phyloP scores from a whole-genome alignment of 2,329 filamentous ascomycete species.

The Fusarium concolor region DNA sequence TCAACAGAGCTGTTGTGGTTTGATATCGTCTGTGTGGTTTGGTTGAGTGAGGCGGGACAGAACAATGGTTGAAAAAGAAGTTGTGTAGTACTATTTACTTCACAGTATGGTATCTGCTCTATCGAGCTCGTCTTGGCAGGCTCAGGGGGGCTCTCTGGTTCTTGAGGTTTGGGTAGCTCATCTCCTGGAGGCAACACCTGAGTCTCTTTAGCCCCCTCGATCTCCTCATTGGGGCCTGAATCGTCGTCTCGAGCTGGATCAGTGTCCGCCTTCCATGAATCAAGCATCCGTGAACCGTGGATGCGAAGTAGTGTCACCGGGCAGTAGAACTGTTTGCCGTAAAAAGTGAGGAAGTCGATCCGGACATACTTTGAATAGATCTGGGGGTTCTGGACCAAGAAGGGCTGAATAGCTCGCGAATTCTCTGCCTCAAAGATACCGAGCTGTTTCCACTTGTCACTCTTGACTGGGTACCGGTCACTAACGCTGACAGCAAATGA shows the following conservation, averaged over 20 bases:
- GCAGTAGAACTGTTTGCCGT: constrained; percentile 96
- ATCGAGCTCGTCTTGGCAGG: not conserved
- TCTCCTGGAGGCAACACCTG: constrained; percentile 17
- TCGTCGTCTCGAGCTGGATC: constrained; percentile 72
- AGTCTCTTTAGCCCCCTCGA: constrained; percentile 28
- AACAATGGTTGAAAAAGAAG: constrained; percentile 20
- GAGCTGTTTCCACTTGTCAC: constrained; percentile 89
- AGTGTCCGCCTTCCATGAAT: constrained; percentile 77
- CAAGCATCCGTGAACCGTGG: constrained; percentile 95
- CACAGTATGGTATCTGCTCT: constrained; percentile 21
- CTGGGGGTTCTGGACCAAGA: constrained; percentile 90
- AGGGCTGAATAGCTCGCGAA: constrained; percentile 92
- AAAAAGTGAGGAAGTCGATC: constrained; percentile 92
- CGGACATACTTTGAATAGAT: constrained; percentile 96
- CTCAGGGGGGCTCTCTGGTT: not conserved
- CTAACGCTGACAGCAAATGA: constrained; percentile 92
- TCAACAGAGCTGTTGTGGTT: constrained; percentile 7
- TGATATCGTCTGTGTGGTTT: not conserved
- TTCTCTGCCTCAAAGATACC: constrained; percentile 93
- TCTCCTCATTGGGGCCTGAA: constrained; percentile 51
- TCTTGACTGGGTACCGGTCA: constrained; percentile 92
- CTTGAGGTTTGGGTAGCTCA: constrained; percentile 4
- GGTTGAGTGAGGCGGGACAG: constrained; percentile 23
- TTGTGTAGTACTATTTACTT: constrained; percentile 3
- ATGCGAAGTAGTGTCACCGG: constrained; percentile 90